Base-by-base conservation (phyloP, 2,329 filamentous ascomycete genomes). In the Colletotrichum orbiculare region DNA sequence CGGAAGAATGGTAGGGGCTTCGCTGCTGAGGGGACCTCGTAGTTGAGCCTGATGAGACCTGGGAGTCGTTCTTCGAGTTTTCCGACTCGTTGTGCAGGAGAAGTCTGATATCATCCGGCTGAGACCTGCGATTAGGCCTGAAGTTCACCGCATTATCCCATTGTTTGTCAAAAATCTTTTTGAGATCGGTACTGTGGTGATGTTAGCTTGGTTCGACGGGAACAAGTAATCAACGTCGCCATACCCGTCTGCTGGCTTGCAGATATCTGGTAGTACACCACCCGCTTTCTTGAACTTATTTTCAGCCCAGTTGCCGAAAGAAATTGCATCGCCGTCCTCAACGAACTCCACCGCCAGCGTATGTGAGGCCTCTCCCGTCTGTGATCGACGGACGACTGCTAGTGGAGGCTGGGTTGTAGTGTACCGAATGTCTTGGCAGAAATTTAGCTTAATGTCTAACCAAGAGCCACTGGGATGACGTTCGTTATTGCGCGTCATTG, bases 401-500 rank as follows among this genome's bases (percentile, higher is more conserved):
- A 58, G 2, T 6, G 42, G 43, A 17, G 49, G 17, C 13, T n/a
- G 25, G 0, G 5, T 34, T 15, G 33, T 11, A 5, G 47, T 38
- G 11, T 59, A 54, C 11, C 4, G 1, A 11, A 66, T 46, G 15
- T n/a, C 45, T 7, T 5, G 6, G 13, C 64, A 66, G 4, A 17
- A 45, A 13, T 41, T 54, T 12, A 64, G 9, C 38, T 60, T 66
- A 10, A 55, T 54, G 2, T 64, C 64, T 4, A 66, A 34, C 64
- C 64, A 66, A 6, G 37, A 34, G 11, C 49, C 54, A 4, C 47
- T 47, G n/a, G 46, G 43, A 35, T 15, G 49, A 5, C 11, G 11
- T 39, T 45, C 12, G 8, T 17, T n/a, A 8, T 35, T 13, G 1
- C 8, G 2, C 37, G 52, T 5, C 5, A 47, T 38, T 4, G 41